Evolutionary conservation across 208 protist species (phyloP).

Genomic region (Leptomonas seymouri): DNA sequence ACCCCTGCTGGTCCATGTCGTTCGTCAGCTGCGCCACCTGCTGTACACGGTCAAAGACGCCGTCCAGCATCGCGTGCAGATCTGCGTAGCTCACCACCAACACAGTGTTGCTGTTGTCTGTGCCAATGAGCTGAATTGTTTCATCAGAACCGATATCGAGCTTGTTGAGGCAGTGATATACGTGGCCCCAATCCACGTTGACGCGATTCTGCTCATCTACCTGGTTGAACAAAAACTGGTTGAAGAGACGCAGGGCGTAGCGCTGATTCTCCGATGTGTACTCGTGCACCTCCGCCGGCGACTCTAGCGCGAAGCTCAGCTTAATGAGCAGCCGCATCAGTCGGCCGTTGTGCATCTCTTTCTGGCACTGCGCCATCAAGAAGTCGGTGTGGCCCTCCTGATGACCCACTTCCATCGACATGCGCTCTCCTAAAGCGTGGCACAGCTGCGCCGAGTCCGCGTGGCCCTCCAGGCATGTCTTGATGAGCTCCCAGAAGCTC

Average conservation of each 20-base stretch:
- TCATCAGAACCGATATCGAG: slow-evolving; percentile 95
- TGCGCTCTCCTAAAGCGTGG: slow-evolving; percentile 77
- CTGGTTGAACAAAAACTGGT: slow-evolving; percentile 97
- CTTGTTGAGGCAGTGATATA: slow-evolving; percentile 97
- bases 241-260: slow-evolving; percentile 94
- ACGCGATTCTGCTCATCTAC: slow-evolving; percentile 91
- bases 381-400: slow-evolving; percentile 90
- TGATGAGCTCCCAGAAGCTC: slow-evolving; percentile 83
- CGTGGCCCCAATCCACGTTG: slow-evolving; percentile 93
- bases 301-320: slow-evolving; percentile 92
- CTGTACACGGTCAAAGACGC: slow-evolving; percentile 87
- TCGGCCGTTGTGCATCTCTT: slow-evolving; percentile 96
- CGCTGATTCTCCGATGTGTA: slow-evolving; percentile 69
- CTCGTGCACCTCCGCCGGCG: slow-evolving; percentile 80
- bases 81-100: slow-evolving; percentile 96
- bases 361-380: slow-evolving; percentile 89
- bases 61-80: slow-evolving; percentile 87
- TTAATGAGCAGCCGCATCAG: slow-evolving; percentile 96
- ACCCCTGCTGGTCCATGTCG: slow-evolving; percentile 33
- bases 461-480: slow-evolving; percentile 72
- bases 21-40: slow-evolving; percentile 43
- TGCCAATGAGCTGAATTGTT: slow-evolving; percentile 92
- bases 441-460: slow-evolving; percentile 68
- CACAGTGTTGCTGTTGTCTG: slow-evolving; percentile 87
- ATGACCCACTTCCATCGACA: slow-evolving; percentile 90